Evolutionary conservation across 2,329 filamentous ascomycete genomes (phyloP).

Genomic region (Botryotinia calthae): DNA sequence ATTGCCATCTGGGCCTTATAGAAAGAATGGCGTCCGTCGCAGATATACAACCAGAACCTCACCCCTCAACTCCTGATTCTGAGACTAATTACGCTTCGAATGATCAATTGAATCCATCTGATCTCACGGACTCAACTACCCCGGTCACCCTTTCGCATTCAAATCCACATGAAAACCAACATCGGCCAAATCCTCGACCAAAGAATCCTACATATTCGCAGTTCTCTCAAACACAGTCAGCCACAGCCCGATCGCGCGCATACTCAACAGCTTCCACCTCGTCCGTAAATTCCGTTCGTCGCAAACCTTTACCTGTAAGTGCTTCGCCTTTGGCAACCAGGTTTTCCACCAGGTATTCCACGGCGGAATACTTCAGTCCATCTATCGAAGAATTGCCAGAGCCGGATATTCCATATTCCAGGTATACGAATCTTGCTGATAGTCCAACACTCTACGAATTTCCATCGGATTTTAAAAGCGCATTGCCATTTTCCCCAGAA

Average conservation of each 20-base stretch:
- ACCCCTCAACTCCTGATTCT: slow-evolving; percentile 31
- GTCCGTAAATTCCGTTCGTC: slow-evolving; percentile 44
- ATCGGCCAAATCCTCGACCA: slow-evolving; percentile 22
- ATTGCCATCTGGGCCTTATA: slow-evolving; percentile 20
- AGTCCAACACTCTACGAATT: slow-evolving; percentile 63
- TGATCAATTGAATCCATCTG: slow-evolving; percentile 27
- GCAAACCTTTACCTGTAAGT: slow-evolving; percentile 59
- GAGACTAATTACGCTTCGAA: slow-evolving; percentile 37
- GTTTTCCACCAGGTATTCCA: slow-evolving; percentile 51
- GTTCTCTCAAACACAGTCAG: slow-evolving; percentile 20
- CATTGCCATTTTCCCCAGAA: slow-evolving; percentile 16
- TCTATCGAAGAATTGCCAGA: slow-evolving; percentile 44
- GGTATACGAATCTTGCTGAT: slow-evolving; percentile 52
- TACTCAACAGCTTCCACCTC: slow-evolving; percentile 31
- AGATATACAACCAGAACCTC: slow-evolving; percentile 22
- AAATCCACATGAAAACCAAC: slow-evolving; percentile 22
- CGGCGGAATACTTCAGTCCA: slow-evolving; percentile 40
- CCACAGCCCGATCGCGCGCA: slow-evolving; percentile 30
- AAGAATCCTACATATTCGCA: slow-evolving; percentile 19
- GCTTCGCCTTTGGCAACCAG: slow-evolving; percentile 52
- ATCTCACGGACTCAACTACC: slow-evolving; percentile 26
- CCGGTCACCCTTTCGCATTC: slow-evolving; percentile 22
- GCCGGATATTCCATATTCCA: slow-evolving; percentile 52
- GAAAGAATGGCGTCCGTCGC: slow-evolving; percentile 32
- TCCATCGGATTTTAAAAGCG: slow-evolving; percentile 36